phyloP scores from a whole-genome alignment of 2,329 filamentous ascomycete genomes.

The Aspergillus luchuensis region DNA sequence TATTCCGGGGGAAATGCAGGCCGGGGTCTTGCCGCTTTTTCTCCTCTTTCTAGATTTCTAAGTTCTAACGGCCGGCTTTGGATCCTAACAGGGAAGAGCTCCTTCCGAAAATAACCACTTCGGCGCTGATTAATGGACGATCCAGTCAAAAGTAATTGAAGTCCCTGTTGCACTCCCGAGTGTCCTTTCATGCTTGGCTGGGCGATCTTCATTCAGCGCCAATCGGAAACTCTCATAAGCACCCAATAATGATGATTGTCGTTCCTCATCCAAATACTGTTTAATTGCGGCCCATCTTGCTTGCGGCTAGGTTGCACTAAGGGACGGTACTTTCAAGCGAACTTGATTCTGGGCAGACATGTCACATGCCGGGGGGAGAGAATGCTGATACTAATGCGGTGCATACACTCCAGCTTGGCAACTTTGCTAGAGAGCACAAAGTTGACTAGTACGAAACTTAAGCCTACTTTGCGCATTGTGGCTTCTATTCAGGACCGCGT shows the following conservation, averaged over 20 bases:
- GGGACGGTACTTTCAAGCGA: neutral
- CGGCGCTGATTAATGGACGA: neutral
- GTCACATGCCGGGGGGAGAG: neutral
- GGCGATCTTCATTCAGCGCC: slow-evolving; percentile 1
- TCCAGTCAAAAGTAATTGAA: neutral
- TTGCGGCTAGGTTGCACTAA: neutral
- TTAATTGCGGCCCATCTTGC: neutral
- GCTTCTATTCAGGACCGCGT: neutral
- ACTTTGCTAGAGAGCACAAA: neutral
- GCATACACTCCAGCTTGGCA: neutral
- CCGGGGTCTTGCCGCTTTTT: neutral
- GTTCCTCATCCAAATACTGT: neutral
- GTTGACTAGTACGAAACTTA: neutral
- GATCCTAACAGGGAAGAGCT: neutral
- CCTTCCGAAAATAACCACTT: neutral
- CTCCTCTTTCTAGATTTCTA: neutral
- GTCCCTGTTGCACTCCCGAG: slow-evolving; percentile 1
- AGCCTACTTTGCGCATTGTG: neutral
- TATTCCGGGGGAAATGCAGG: slow-evolving; percentile 1
- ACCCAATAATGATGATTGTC: slow-evolving; percentile 4
- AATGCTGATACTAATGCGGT: neutral
- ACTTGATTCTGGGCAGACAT: neutral
- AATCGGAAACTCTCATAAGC: neutral
- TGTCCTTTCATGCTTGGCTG: neutral
- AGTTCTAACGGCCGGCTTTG: slow-evolving; percentile 1